Evolutionary conservation across 2,329 filamentous ascomycete genomes (phyloP).

Genomic region (Kalmusia sp.): DNA sequence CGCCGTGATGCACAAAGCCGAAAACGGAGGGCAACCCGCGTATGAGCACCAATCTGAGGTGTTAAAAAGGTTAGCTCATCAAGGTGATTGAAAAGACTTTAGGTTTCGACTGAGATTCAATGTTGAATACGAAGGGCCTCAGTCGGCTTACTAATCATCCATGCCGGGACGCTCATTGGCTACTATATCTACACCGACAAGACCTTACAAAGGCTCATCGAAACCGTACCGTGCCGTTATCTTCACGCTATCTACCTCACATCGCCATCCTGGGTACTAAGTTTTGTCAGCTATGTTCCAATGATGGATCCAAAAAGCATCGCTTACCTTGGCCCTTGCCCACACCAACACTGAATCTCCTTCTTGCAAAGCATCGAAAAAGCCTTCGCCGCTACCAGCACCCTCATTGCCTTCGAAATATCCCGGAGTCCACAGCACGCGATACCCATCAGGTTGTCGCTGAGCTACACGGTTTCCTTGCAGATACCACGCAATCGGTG

Average conservation of each 20-base stretch:
- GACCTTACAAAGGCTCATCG: neutral
- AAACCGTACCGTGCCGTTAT: slow-evolving; percentile 32
- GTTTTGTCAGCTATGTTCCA: slow-evolving; percentile 10
- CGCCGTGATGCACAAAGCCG: neutral
- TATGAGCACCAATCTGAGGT: neutral
- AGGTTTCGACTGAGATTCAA: too few species aligned
- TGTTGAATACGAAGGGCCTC: too few species aligned
- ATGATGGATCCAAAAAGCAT: neutral
- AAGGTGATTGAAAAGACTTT: neutral
- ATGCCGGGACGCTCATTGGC: too few species aligned
- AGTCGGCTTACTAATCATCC: too few species aligned
- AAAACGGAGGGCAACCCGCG: neutral
- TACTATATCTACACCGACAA: too few species aligned
- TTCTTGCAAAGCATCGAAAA: slow-evolving; percentile 30
- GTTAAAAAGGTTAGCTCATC: neutral
- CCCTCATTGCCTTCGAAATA: slow-evolving; percentile 27
- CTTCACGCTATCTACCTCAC: slow-evolving; percentile 27
- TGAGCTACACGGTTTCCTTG: slow-evolving; percentile 39
- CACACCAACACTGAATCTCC: slow-evolving; percentile 39
- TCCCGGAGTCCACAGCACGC: slow-evolving; percentile 26
- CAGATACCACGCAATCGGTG: slow-evolving; percentile 37
- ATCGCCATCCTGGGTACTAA: slow-evolving; percentile 40
- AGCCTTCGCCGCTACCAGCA: slow-evolving; percentile 33
- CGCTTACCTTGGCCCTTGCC: slow-evolving; percentile 41
- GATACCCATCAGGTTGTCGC: slow-evolving; percentile 14